These are phyloP conservation scores for Leishmania lainsoni DNA, from an alignment of 208 protist genomes.

Conservation along the genomic window DNA sequence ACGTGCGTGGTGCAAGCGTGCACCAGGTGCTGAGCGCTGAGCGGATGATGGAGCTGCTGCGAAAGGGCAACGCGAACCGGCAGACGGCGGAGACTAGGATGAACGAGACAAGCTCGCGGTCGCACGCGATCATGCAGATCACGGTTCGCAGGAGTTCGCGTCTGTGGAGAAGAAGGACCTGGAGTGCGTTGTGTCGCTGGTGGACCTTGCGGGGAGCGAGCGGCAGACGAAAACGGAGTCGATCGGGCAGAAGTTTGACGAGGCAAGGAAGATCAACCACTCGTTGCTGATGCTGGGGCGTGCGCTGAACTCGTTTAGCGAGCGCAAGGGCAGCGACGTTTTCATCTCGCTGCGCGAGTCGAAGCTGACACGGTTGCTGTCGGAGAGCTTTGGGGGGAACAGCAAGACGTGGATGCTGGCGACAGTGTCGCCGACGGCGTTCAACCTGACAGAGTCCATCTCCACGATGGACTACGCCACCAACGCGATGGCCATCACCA, in stretches of 20 bases:
- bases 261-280: constrained; percentile 92
- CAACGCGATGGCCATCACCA: constrained; percentile 84
- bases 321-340: constrained; percentile 57
- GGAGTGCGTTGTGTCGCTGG: constrained; percentile 73
- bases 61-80: constrained; percentile 65
- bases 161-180: constrained; percentile 49
- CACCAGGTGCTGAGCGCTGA: constrained; percentile 75
- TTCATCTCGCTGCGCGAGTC: constrained; percentile 88
- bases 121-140: constrained; percentile 90
- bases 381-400: constrained; percentile 92
- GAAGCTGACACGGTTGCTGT: constrained; percentile 89
- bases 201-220: constrained; percentile 86
- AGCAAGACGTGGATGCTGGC: constrained; percentile 94
- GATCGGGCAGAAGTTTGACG: constrained; percentile 76
- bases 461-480: constrained; percentile 85
- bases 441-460: constrained; percentile 82
- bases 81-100: constrained; percentile 82
- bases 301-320: constrained; percentile 84
- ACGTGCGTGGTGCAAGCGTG: constrained; percentile 63
- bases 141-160: constrained; percentile 65
- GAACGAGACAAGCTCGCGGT: constrained; percentile 90
- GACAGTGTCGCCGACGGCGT: constrained; percentile 63
- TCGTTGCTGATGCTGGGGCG: constrained; percentile 87
- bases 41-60: constrained; percentile 68
- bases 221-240: constrained; percentile 85